A percentile compares a stretch with the other conserved stretches of the same genome.
phyloP scores from a whole-genome alignment of 1,284 basidiomycete genomes.

The Melampsora abietis-canadensis region DNA sequence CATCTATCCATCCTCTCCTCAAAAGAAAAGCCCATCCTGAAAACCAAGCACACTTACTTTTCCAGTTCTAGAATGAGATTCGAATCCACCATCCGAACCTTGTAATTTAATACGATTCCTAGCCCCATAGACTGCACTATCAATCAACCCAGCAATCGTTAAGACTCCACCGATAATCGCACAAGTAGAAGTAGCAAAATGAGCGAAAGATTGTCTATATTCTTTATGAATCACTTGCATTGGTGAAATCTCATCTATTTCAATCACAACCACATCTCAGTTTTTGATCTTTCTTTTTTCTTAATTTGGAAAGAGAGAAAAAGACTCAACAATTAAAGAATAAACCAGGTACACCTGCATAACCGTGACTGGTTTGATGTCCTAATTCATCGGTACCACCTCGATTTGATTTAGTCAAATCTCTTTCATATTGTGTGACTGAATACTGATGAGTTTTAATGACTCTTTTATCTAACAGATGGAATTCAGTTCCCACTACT shows the following conservation, averaged over 20 bases:
- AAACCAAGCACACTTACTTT: constrained; percentile 6
- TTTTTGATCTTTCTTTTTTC: background rate
- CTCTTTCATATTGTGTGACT: constrained; percentile 91
- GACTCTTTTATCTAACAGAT: constrained; percentile 68
- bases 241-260: constrained; percentile 77
- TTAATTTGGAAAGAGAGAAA: background rate
- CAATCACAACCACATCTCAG: background rate
- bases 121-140: constrained; percentile 71
- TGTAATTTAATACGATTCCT: constrained; percentile 29
- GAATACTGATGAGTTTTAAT: constrained; percentile 81
- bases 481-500: constrained; percentile 62
- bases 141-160: constrained; percentile 88
- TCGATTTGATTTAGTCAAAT: constrained; percentile 58
- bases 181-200: constrained; percentile 96
- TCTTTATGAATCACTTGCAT: constrained; percentile 89
- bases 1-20: too few species aligned
- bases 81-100: background rate
- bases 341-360: constrained; percentile 60
- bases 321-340: constrained; percentile 45
- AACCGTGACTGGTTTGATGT: constrained; percentile 69
- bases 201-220: constrained; percentile 86
- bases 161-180: constrained; percentile 96
- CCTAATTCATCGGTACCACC: constrained; percentile 47
- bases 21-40: too few species aligned
- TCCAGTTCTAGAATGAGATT: constrained; percentile 28